phyloP scores from a whole-genome alignment of 169 alveolate genomes.

The Condylostoma magnum region DNA sequence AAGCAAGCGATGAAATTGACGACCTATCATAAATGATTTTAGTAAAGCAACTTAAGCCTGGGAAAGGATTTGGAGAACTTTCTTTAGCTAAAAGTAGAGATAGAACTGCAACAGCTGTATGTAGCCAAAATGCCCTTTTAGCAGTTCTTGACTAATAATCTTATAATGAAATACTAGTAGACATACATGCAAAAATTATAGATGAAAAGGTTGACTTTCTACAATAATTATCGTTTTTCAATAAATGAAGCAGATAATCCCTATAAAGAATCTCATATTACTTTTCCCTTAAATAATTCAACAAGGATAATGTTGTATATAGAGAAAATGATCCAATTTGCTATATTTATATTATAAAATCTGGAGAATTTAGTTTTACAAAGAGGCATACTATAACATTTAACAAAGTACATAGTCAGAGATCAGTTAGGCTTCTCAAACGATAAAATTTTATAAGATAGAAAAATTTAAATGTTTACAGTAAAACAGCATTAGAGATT shows the following conservation, averaged over 20 bases:
- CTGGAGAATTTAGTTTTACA: slow-evolving; percentile 48
- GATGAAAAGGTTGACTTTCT: slow-evolving; percentile 31
- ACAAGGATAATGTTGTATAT: slow-evolving; percentile 20
- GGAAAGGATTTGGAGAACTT: slow-evolving; percentile 97
- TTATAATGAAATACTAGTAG: slow-evolving; percentile 9
- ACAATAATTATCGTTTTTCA: slow-evolving; percentile 24
- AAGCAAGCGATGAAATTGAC: not conserved
- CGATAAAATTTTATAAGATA: too few relatives aligned
- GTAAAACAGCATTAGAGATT: too few relatives aligned
- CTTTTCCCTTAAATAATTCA: slow-evolving; percentile 5
- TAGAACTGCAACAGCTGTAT: slow-evolving; percentile 92
- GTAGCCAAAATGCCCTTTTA: slow-evolving; percentile 18
- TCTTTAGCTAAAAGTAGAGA: slow-evolving; percentile 97
- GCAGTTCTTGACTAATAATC: slow-evolving; percentile 32
- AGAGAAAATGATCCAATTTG: slow-evolving; percentile 27
- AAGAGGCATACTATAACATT: slow-evolving; percentile 6
- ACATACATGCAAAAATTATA: slow-evolving; percentile 26
- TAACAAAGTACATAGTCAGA: too few relatives aligned
- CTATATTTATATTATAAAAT: slow-evolving; percentile 34
- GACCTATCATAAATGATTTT: not conserved
- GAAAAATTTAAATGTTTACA: too few relatives aligned
- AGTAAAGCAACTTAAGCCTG: slow-evolving; percentile 46
- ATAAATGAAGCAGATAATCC: slow-evolving; percentile 34
- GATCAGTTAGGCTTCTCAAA: too few relatives aligned
- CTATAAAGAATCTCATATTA: slow-evolving; percentile 16